Evolutionary conservation across 1,139 yeast genomes (phyloP), one percentile per base, ranked within the genome.

Genomic region (Sugiyamaella paludigena): DNA sequence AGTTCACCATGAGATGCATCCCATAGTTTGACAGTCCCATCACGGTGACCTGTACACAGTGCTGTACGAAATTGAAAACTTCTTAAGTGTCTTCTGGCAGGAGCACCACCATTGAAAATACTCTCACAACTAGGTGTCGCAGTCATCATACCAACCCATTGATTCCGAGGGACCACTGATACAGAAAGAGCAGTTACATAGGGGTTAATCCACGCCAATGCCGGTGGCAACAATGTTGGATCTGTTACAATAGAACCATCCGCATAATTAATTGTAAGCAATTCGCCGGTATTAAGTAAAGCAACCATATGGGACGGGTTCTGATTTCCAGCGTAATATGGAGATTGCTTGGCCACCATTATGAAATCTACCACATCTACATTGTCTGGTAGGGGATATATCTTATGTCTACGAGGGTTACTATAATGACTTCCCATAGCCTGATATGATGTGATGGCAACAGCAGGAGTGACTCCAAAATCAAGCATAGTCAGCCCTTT

Each of bases 381-480:
- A 6, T 77, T 66, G 1, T 64, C 58, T 19, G 79, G 77, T 13
- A 81, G 63, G 1, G 84, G 84, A 48, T 78, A 70, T 7, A 79
- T 70, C 50, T 75, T 74, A 53, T 80, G 83, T 38, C 78, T 74
- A 43, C 74, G 75, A 0, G 95, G 95, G 37, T 71, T 74, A 0
- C 85, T 73, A 65, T 88, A 94, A 60, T 83, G 88, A 38, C 77
- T 78, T 10, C 85, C 84, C 83, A 89, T 94, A 48, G 82, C 82
- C 12, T 84, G 87, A 64, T 87, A 87, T 0, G 96, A 84, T 0
- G 96, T 84, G 50, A 89, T 70, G 1, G 91, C 77, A 55, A 87
- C 87, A 48, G 81, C 78, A 32, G 95, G 85, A 8, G 96, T 87
- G 26, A 76, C 74, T 1, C 97, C 97, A 60, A 87, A 85, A 56